A percentile compares a stretch with the other conserved stretches of the same genome.
Evolutionary conservation across 23 red algal species (phyloP).

Genomic region (Pyropia yezoensis): DNA sequence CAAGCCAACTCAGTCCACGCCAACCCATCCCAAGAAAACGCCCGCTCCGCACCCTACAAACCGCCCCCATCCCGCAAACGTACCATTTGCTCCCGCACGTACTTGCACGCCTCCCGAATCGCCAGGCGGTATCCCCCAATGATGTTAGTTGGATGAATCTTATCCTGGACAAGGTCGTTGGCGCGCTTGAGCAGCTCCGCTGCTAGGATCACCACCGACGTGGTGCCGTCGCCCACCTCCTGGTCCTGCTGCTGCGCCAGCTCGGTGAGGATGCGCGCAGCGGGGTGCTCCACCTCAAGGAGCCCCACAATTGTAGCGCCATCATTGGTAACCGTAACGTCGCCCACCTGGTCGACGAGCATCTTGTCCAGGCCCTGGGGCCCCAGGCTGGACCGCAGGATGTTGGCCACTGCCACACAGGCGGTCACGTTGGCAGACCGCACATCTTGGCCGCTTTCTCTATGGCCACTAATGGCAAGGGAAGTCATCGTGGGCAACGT

Average conservation of each 20-base stretch:
- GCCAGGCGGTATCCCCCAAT: conserved; percentile 84
- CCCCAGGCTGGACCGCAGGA: conserved; percentile 73
- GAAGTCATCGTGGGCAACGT: conserved; percentile 17
- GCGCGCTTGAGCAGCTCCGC: conserved; percentile 82
- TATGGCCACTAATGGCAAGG: conserved; percentile 55
- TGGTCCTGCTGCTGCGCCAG: conserved; percentile 86
- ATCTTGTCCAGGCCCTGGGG: conserved; percentile 97
- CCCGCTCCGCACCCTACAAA: no score
- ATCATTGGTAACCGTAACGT: conserved; percentile 95
- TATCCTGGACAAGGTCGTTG: conserved; percentile 78
- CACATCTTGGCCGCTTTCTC: conserved; percentile 84
- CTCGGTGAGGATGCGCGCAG: conserved; percentile 85
- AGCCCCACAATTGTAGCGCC: conserved; percentile 89
- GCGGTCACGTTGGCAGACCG: conserved; percentile 88
- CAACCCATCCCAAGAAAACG: no score
- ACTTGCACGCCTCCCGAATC: conserved; percentile 85
- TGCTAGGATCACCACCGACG: conserved; percentile 87
- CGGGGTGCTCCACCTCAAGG: conserved; percentile 94
- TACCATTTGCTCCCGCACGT: conserved; percentile 40
- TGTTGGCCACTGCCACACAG: conserved; percentile 90
- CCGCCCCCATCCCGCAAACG: no score
- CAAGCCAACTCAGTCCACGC: no score
- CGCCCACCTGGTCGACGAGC: conserved; percentile 93
- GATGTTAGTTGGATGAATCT: conserved; percentile 89
- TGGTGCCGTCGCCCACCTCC: conserved; percentile 97